Base-by-base conservation (phyloP, 805 yeast genomes). In the Sugiyamaella boreocaroliniensis region DNA sequence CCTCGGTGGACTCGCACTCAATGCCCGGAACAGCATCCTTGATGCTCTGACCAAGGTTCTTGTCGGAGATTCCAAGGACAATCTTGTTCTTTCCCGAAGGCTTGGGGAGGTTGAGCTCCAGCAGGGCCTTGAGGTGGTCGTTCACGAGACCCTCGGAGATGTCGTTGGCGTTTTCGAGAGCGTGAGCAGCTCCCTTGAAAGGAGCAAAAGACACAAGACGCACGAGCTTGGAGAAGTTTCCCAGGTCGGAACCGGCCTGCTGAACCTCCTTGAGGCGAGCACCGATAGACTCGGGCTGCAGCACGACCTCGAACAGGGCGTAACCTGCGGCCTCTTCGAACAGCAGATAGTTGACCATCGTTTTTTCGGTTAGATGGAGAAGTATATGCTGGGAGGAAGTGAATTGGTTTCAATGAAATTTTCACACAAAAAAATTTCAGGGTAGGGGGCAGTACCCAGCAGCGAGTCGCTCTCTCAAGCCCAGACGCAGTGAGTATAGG, bases 321-420 rank as follows among this genome's bases (percentile, higher is more conserved):
- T 92, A 93, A 62, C 99, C 99, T 50, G 98, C 89, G 56, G 99
- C 96, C 78, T 93, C 98, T 78, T 93, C 99, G 71, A 86, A 92
- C 66, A 93, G 84, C 70, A 93, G 82, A 75, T 82, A 93, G 74
- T 93, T 96, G 72, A 89, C 89, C 60, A 59, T 57, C 32, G 46
- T 29, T 42, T 22, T 22, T 34, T 8, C 10, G 32, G n/a, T 32
- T 32, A 32, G 37, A 9, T 14, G 3, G n/a, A 10, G 32, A 10
- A 29, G 37, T 32, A 32, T 22, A 9, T 32, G 44, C 20, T 42
- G 47, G 22, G 16, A 37, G 12, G 19, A 32, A 14, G 26, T 5
- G 34, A n/a, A 5, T 45, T n/a, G 11, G 26, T 22, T 22, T 22
- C 16, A 45, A 32, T 15, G 32, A 45, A 45, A 45, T 32, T 10